Percentiles rank a stretch among this genome's conserved stretches.
These are phyloP conservation scores for Dothiorella sarmentorum DNA, from an alignment of 2,329 filamentous ascomycete species.

Conservation along the genomic window DNA sequence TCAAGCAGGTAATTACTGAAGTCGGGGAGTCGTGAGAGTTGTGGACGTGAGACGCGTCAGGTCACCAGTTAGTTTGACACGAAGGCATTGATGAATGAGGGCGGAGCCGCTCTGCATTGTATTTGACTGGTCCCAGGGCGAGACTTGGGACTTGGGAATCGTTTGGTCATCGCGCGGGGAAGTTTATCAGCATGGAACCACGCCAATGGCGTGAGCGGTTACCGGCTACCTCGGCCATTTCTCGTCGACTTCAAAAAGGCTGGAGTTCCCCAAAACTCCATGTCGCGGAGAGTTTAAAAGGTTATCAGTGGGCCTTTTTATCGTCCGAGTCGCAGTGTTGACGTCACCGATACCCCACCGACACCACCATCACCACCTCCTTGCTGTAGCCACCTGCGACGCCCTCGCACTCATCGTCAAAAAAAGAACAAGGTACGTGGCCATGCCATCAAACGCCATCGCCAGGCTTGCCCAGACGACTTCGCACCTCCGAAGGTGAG, in stretches of 20 bases:
- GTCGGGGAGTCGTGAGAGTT: slow-evolving; percentile 51
- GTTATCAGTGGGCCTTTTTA: background rate
- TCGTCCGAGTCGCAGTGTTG: background rate
- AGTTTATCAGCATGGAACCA: slow-evolving; percentile 5
- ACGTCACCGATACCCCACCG: background rate
- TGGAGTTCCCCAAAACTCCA: background rate
- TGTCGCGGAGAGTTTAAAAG: background rate
- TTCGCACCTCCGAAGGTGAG: background rate
- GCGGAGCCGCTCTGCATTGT: background rate
- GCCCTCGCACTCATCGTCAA: background rate
- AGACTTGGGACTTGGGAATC: background rate
- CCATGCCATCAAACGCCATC: background rate
- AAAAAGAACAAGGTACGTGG: background rate
- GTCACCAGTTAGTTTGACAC: too few species aligned
- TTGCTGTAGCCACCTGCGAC: background rate
- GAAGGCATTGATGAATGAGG: background rate
- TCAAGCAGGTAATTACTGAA: slow-evolving; percentile 69
- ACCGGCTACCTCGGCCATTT: background rate
- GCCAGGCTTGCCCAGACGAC: background rate
- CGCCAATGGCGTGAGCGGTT: background rate
- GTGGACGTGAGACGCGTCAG: background rate
- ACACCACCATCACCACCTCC: background rate
- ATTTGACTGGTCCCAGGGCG: background rate
- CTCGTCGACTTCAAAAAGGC: background rate
- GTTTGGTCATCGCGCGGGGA: slow-evolving; percentile 13